Conservation (phyloP, 75 land plant genomes). For the Chamaecyparis obtusa region DNA sequence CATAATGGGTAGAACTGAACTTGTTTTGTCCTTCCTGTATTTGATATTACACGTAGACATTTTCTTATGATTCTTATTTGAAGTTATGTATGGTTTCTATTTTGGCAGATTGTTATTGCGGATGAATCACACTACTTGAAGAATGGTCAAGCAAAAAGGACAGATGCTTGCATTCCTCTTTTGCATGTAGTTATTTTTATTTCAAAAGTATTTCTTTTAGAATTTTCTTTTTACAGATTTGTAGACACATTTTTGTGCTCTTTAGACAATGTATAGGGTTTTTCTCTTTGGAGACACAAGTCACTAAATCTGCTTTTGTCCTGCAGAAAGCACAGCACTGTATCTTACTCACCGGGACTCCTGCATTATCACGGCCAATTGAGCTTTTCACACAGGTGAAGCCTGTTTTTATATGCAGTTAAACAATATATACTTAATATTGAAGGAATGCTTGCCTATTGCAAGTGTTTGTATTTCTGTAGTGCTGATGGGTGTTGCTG, state of each 20-base stretch:
- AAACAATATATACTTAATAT: background rate
- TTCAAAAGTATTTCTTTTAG: background rate
- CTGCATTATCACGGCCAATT: constrained; percentile 95
- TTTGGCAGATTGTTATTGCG: constrained; percentile 83
- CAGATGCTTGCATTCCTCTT: constrained; percentile 77
- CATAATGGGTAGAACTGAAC: background rate
- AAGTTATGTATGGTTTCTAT: background rate
- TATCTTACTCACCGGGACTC: constrained; percentile 88
- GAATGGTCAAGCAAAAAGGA: constrained; percentile 96
- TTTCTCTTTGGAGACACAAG: background rate
- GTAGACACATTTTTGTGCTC: background rate
- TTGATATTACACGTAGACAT: background rate
- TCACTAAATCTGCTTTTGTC: background rate
- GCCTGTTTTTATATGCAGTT: background rate
- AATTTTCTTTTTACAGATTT: background rate
- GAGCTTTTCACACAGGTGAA: constrained; percentile 93
- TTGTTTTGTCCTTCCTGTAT: background rate
- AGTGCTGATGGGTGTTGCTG: background rate
- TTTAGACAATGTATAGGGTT: background rate
- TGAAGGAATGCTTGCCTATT: background rate
- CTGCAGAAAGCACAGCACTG: constrained; percentile 80
- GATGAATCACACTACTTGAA: constrained; percentile 96
- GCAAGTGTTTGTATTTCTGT: background rate
- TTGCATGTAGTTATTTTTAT: constrained; percentile 48
- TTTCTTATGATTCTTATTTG: background rate